phyloP scores from a whole-genome alignment of 2,329 filamentous ascomycete species.

The Ceratocystis ficicola region DNA sequence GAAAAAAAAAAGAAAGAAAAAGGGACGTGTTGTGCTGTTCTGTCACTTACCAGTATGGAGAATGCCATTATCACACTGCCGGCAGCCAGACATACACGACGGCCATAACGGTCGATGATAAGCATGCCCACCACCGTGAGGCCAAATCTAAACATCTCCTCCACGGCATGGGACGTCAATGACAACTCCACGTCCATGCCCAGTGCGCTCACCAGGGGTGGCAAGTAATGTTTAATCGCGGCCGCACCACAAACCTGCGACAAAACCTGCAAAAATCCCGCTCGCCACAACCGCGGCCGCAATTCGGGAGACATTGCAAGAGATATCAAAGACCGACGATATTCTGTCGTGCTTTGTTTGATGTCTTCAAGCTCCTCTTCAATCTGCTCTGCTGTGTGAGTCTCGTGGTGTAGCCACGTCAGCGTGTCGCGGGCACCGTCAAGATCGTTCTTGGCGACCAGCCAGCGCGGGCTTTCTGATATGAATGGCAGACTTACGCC shows the following conservation, averaged over 20 bases:
- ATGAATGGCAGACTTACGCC: slow-evolving; percentile 39
- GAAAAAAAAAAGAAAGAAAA: too few relatives aligned
- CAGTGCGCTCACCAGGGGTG: slow-evolving; percentile 40
- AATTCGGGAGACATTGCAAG: slow-evolving; percentile 38
- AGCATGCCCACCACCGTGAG: slow-evolving; percentile 46
- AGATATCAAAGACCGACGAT: slow-evolving; percentile 30
- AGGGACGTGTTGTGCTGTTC: slow-evolving; percentile 33
- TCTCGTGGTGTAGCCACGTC: slow-evolving; percentile 39
- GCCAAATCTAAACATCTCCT: slow-evolving; percentile 45
- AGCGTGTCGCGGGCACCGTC: slow-evolving; percentile 36
- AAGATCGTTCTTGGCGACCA: slow-evolving; percentile 38
- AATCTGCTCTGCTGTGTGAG: slow-evolving; percentile 30
- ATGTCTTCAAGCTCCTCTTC: slow-evolving; percentile 38
- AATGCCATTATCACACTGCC: slow-evolving; percentile 43
- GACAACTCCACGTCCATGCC: slow-evolving; percentile 38
- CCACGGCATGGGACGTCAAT: slow-evolving; percentile 43
- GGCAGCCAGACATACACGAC: slow-evolving; percentile 37
- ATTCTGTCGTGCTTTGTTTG: slow-evolving; percentile 29
- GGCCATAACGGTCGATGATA: slow-evolving; percentile 42
- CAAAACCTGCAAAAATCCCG: slow-evolving; percentile 46
- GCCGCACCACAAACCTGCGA: slow-evolving; percentile 48
- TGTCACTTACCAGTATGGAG: slow-evolving; percentile 37
- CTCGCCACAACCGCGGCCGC: slow-evolving; percentile 44
- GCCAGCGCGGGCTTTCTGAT: slow-evolving; percentile 47
- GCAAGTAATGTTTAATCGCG: slow-evolving; percentile 49